Evolutionary conservation across 1,284 basidiomycete genomes (phyloP).

Genomic region (Cutaneotrichosporon sp.): DNA sequence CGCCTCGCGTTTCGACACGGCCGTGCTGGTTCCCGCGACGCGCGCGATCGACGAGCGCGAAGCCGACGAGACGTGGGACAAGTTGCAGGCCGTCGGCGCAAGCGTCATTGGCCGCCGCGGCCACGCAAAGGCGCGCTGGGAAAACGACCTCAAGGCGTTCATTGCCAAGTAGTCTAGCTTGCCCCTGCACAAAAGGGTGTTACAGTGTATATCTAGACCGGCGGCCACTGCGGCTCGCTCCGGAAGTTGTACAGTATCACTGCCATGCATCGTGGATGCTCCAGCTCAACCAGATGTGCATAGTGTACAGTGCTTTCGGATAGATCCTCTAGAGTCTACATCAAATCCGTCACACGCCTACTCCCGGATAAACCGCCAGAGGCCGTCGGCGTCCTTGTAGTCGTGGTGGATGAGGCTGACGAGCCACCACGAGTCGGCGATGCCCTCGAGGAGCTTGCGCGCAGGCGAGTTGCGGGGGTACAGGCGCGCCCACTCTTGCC

Average conservation of each 20-base stretch:
- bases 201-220: no score
- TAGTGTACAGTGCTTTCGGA: no score
- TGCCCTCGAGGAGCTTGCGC: slow-evolving; percentile 63
- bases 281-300: no score
- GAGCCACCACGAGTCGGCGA: slow-evolving; percentile 76
- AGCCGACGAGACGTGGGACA: slow-evolving; percentile 8
- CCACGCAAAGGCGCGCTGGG: background rate
- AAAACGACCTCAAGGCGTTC: slow-evolving; percentile 8
- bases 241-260: no score
- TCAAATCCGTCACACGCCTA: slow-evolving; percentile 1
- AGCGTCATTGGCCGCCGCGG: slow-evolving; percentile 6
- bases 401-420: slow-evolving; percentile 93
- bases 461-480: slow-evolving; percentile 73
- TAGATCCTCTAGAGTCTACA: no score
- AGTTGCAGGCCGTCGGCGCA: slow-evolving; percentile 10
- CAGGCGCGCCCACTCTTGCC: slow-evolving; percentile 88
- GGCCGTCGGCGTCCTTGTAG: slow-evolving; percentile 70
- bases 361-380: slow-evolving; percentile 76
- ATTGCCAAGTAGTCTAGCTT: background rate
- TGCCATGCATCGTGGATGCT: no score
- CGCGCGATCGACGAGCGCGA: slow-evolving; percentile 21
- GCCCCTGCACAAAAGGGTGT: no score
- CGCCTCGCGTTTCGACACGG: slow-evolving; percentile 21
- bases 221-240: no score
- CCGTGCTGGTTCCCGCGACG: slow-evolving; percentile 24